A percentile compares a stretch with the other conserved stretches of the same genome.
Evolutionary conservation across 257 asterid species (phyloP).

Genomic region (Handroanthus guayacan): DNA sequence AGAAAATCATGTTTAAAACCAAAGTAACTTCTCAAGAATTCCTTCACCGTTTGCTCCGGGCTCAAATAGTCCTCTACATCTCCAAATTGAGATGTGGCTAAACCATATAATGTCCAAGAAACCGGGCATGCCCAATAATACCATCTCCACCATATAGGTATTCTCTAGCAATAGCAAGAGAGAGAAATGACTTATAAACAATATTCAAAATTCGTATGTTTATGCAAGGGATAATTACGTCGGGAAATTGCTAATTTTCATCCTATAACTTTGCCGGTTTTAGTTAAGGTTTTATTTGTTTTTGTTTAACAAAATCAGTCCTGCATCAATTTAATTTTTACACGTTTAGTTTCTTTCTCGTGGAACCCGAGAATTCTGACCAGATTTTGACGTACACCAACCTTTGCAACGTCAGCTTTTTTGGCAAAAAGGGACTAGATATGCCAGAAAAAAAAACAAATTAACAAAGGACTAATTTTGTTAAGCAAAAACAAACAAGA

Average conservation of each 20-base stretch:
- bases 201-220: not conserved
- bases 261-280: too few relatives aligned
- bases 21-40: constrained; percentile 49
- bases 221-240: not conserved
- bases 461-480: too few relatives aligned
- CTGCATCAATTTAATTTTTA: too few relatives aligned
- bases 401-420: too few relatives aligned
- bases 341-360: too few relatives aligned
- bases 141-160: constrained; percentile 76
- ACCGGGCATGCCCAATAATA: constrained; percentile 54
- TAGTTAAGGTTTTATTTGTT: too few relatives aligned
- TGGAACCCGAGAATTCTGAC: too few relatives aligned
- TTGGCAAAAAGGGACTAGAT: too few relatives aligned
- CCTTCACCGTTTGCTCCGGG: constrained; percentile 44
- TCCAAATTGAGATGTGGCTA: constrained; percentile 53
- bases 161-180: constrained; percentile 36
- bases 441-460: too few relatives aligned
- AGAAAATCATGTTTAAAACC: constrained; percentile 65
- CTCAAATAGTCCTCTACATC: constrained; percentile 35
- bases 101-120: constrained; percentile 59
- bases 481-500: too few relatives aligned
- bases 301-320: too few relatives aligned
- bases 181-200: not conserved
- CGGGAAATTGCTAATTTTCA: not conserved
- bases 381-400: too few relatives aligned